Conservation (phyloP, 2,329 filamentous ascomycete genomes). For the Claviceps paspali region DNA sequence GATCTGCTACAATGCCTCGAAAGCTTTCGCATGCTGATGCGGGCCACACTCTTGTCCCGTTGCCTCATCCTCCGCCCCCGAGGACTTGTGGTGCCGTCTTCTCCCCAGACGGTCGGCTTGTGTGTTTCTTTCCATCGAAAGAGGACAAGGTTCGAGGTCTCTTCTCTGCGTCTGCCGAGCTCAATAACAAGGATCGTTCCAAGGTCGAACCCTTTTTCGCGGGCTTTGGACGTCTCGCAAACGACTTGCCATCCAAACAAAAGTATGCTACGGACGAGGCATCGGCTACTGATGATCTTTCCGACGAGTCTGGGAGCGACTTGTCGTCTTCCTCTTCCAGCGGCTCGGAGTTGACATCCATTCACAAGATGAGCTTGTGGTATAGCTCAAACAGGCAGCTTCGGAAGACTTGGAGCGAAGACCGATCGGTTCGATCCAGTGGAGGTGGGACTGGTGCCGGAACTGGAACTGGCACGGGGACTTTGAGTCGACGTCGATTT, state of each 20-base stretch:
- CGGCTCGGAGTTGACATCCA: constrained; percentile 48
- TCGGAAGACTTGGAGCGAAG: constrained; percentile 40
- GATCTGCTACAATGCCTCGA: constrained; percentile 45
- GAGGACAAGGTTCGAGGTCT: constrained; percentile 41
- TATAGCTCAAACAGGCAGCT: constrained; percentile 37
- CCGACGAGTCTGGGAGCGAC: constrained; percentile 33
- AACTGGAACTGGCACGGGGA: constrained; percentile 34
- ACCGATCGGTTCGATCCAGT: constrained; percentile 42
- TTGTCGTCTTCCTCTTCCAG: constrained; percentile 35
- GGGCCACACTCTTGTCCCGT: constrained; percentile 36
- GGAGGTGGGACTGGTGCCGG: constrained; percentile 39
- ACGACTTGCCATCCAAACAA: constrained; percentile 33
- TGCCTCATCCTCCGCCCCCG: constrained; percentile 38
- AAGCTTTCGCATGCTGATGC: constrained; percentile 40
- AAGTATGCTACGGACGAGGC: constrained; percentile 32
- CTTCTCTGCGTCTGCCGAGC: constrained; percentile 30
- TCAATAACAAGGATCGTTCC: constrained; percentile 30
- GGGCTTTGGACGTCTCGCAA: constrained; percentile 38
- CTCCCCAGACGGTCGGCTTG: constrained; percentile 44
- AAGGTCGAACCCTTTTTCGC: constrained; percentile 42
- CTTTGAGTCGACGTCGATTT: constrained; percentile 30
- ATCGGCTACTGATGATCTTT: constrained; percentile 36
- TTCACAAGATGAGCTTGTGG: constrained; percentile 42
- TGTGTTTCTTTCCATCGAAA: constrained; percentile 56
- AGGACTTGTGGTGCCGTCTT: constrained; percentile 46